A percentile compares a stretch with the other conserved stretches of the same genome.
Evolutionary conservation across 2,329 filamentous ascomycete species (phyloP).

Genomic region (Pseudogymnoascus sp.): DNA sequence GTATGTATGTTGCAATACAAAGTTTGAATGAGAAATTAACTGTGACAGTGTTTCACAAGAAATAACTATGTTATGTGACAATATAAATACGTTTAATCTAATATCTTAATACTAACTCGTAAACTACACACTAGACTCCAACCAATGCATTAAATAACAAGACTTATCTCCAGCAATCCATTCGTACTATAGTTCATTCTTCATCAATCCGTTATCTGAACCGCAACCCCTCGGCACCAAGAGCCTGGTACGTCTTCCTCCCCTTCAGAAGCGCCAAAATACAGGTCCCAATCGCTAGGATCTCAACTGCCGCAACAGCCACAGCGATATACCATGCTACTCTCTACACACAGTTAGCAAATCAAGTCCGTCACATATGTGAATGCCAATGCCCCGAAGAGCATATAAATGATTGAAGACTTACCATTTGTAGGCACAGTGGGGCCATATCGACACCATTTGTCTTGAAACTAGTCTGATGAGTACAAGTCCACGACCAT

Average conservation of each 20-base stretch:
- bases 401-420: background rate
- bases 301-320: background rate
- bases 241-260: background rate
- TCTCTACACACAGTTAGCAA: background rate
- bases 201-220: background rate
- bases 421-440: background rate
- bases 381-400: background rate
- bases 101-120: background rate
- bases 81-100: background rate
- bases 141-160: background rate
- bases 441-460: conserved; percentile 4
- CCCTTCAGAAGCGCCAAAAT: background rate
- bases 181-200: background rate
- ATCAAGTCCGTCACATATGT: background rate
- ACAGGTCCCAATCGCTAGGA: background rate
- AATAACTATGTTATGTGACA: background rate
- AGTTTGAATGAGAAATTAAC: background rate
- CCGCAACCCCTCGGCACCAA: background rate
- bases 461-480: background rate
- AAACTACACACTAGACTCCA: background rate
- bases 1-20: background rate
- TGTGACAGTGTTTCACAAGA: background rate
- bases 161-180: background rate
- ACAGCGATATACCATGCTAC: conserved; percentile 7
- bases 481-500: background rate